phyloP scores from a whole-genome alignment of 1,284 basidiomycete genomes.

The Spongispora temasekensis region DNA sequence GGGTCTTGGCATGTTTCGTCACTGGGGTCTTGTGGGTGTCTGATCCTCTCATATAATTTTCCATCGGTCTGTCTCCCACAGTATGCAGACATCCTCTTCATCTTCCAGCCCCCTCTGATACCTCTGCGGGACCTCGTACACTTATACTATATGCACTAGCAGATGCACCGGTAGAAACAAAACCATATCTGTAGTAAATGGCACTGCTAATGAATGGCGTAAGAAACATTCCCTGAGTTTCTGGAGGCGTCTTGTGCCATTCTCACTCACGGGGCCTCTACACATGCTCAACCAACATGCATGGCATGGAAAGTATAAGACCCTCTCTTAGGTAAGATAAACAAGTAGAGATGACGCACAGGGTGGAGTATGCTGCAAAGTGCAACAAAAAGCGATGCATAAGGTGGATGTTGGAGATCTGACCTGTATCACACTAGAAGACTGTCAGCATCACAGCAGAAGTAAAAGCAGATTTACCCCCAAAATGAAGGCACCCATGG shows the following conservation, averaged over 20 bases:
- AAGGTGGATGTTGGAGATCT: constrained; percentile 75
- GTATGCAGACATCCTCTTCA: too few species aligned
- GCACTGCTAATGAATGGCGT: constrained; percentile 62
- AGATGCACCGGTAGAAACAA: constrained; percentile 65
- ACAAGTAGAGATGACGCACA: constrained; percentile 45
- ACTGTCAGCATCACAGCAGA: constrained; percentile 3
- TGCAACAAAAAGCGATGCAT: constrained; percentile 73
- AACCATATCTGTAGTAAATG: constrained; percentile 71
- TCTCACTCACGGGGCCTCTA: constrained; percentile 59
- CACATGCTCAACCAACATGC: constrained; percentile 59
- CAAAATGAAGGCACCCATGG: constrained; percentile 81
- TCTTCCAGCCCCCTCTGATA: too few species aligned
- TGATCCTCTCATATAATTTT: too few species aligned
- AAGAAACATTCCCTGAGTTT: constrained; percentile 55
- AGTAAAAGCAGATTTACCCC: constrained; percentile 38
- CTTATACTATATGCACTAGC: too few species aligned
- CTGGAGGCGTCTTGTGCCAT: not conserved
- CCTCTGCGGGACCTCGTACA: too few species aligned
- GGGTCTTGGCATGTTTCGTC: too few species aligned
- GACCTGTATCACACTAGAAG: constrained; percentile 66
- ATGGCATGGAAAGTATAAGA: constrained; percentile 71
- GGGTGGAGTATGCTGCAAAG: constrained; percentile 54
- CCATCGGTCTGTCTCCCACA: too few species aligned
- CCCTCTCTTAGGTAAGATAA: constrained; percentile 55
- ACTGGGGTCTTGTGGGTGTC: too few species aligned